Conservation (phyloP, 441 rosid genomes). For the Adansonia rubrostipa region DNA sequence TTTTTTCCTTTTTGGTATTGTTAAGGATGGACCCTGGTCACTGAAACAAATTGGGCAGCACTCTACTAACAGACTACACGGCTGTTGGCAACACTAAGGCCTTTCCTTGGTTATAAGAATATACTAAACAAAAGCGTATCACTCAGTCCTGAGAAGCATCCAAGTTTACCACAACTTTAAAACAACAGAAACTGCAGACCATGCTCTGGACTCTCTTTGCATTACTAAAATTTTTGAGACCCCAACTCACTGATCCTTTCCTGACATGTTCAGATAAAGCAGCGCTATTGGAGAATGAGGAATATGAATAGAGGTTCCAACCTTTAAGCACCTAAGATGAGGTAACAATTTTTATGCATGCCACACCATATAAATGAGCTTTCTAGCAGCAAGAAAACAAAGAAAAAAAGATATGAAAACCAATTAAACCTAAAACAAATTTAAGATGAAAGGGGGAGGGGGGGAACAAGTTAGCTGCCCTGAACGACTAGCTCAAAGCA, state of each 20-base stretch:
- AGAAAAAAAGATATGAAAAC: neutral
- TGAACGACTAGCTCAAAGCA: slow-evolving; percentile 15
- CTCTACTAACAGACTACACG: neutral
- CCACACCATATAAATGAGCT: neutral
- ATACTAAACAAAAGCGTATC: neutral
- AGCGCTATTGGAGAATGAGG: neutral
- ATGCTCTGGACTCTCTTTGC: neutral
- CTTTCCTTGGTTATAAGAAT: slow-evolving; percentile 1
- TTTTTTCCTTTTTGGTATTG: neutral
- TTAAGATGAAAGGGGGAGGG: neutral
- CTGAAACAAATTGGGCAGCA: neutral
- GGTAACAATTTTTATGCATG: slow-evolving; percentile 10
- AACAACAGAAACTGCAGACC: slow-evolving; percentile 8
- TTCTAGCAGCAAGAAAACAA: slow-evolving; percentile 10
- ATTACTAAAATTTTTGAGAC: neutral
- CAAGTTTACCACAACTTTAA: neutral
- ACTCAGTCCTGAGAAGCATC: slow-evolving; percentile 3
- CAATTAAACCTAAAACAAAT: neutral
- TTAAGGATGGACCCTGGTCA: neutral
- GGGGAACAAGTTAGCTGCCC: neutral
- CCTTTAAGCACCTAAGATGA: neutral
- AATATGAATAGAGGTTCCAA: neutral
- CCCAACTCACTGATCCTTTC: neutral
- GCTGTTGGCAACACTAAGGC: neutral
- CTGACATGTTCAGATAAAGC: slow-evolving; percentile 2